Evolutionary conservation across 306 rosid species (phyloP).

Genomic region (Trifolium subterraneum): DNA sequence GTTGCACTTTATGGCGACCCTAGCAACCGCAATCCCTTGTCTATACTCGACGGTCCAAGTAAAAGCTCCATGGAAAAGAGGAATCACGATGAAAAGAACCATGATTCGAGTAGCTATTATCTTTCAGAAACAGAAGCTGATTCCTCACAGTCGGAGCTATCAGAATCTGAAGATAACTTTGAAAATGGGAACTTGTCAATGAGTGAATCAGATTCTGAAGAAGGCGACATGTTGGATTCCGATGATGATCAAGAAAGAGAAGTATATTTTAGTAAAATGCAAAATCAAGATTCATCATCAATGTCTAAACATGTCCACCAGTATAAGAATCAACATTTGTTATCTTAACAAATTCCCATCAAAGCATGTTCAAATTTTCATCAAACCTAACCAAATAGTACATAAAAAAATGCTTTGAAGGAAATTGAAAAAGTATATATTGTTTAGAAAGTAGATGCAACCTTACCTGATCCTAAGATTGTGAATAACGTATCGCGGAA

Average conservation of each 20-base stretch:
- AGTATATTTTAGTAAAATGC: conserved; percentile 39
- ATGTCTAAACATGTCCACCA: conserved; percentile 39
- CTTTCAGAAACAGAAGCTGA: conserved; percentile 48
- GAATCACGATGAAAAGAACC: conserved; percentile 41
- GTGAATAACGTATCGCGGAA: neutral
- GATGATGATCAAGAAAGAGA: conserved; percentile 45
- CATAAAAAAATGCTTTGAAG: conserved; percentile 29
- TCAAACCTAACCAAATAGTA: conserved; percentile 17
- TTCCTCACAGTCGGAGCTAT: conserved; percentile 44
- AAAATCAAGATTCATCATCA: conserved; percentile 43
- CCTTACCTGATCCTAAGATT: neutral
- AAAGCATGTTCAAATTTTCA: no score
- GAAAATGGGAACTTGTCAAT: conserved; percentile 40
- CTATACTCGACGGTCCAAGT: conserved; percentile 60
- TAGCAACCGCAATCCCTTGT: conserved; percentile 64
- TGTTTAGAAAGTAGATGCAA: conserved; percentile 1
- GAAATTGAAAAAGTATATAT: neutral
- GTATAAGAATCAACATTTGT: conserved; percentile 42
- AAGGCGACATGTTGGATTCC: conserved; percentile 45
- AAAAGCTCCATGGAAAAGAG: conserved; percentile 39
- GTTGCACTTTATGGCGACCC: conserved; percentile 83
- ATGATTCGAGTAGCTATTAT: conserved; percentile 40
- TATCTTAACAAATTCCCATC: conserved; percentile 24
- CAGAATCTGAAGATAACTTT: conserved; percentile 52
- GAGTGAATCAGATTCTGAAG: conserved; percentile 62